A percentile compares a stretch with the other conserved stretches of the same genome.
These are phyloP conservation scores for Xylariales sp. DNA, from an alignment of 2,329 filamentous ascomycete genomes.

Conservation along the genomic window DNA sequence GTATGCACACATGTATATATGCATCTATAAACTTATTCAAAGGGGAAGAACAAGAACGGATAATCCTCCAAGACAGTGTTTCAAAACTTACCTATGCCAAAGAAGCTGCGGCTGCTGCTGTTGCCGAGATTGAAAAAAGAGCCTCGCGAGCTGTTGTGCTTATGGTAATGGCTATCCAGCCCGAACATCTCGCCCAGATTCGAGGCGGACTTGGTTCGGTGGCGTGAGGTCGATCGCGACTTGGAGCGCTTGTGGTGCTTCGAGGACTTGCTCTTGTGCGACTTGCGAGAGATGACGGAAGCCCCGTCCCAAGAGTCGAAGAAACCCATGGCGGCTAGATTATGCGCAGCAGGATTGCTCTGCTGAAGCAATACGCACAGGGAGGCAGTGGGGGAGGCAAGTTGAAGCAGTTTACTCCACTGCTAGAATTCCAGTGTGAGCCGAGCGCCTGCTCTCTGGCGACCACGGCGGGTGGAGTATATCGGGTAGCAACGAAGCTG, in stretches of 20 bases:
- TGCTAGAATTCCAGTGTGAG: too few species aligned
- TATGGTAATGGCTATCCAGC: constrained; percentile 7
- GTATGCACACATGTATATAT: background rate
- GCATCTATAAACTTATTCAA: too few species aligned
- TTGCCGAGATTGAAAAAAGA: constrained; percentile 26
- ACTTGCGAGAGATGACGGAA: constrained; percentile 16
- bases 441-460: too few species aligned
- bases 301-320: constrained; percentile 25
- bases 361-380: too few species aligned
- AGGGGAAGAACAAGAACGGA: too few species aligned
- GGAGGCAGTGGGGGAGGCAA: too few species aligned
- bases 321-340: constrained; percentile 21
- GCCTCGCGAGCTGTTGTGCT: constrained; percentile 9
- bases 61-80: too few species aligned
- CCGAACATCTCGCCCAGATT: constrained; percentile 4
- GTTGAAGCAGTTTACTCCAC: too few species aligned
- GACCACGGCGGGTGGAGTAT: too few species aligned
- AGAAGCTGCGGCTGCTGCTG: constrained; percentile 25
- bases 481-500: too few species aligned
- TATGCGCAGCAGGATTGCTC: too few species aligned
- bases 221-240: constrained; percentile 16
- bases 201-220: constrained; percentile 11
- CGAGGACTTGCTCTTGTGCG: constrained; percentile 15
- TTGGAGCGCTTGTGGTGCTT: constrained; percentile 15
- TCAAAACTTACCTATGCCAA: constrained; percentile 19